These are phyloP conservation scores for Aspergillus sp. DNA, from an alignment of 2,329 filamentous ascomycete genomes.

Conservation along the genomic window DNA sequence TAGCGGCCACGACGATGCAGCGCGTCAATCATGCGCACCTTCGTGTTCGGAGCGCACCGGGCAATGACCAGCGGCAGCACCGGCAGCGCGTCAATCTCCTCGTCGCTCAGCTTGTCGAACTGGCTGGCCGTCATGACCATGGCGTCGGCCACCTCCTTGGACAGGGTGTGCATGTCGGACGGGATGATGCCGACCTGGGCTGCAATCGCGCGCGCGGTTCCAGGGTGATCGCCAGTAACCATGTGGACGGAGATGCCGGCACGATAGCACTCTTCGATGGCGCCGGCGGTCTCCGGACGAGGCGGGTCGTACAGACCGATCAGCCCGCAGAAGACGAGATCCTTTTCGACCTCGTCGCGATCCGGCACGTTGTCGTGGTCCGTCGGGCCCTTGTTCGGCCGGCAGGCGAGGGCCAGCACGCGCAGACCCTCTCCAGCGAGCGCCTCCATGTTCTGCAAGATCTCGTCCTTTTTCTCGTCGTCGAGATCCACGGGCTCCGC, in stretches of 20 bases:
- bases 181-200: constrained; percentile 75
- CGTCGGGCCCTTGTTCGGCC: constrained; percentile 14
- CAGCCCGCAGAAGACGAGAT: constrained; percentile 73
- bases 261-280: constrained; percentile 66
- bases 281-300: constrained; percentile 71
- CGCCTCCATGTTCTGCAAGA: constrained; percentile 67
- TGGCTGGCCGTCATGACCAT: constrained; percentile 74
- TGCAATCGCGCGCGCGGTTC: constrained; percentile 75
- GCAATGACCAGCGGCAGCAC: constrained; percentile 58
- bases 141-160: constrained; percentile 61
- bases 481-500: constrained; percentile 45
- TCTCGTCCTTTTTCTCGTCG: constrained; percentile 53
- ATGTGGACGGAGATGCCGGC: constrained; percentile 80
- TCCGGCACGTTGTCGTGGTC: constrained; percentile 21
- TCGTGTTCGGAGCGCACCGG: constrained; percentile 59
- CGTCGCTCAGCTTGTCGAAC: constrained; percentile 74
- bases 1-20: constrained; percentile 60
- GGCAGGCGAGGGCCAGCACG: constrained; percentile 63
- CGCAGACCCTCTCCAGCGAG: constrained; percentile 65
- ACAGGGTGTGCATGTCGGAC: constrained; percentile 57
- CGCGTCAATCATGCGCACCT: constrained; percentile 81
- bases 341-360: constrained; percentile 63
- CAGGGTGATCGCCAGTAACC: constrained; percentile 79
- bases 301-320: constrained; percentile 85
- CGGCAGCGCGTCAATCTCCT: constrained; percentile 63